Conservation (phyloP, 345 rosid genomes). For the Diplotaxis tenuifolia region DNA sequence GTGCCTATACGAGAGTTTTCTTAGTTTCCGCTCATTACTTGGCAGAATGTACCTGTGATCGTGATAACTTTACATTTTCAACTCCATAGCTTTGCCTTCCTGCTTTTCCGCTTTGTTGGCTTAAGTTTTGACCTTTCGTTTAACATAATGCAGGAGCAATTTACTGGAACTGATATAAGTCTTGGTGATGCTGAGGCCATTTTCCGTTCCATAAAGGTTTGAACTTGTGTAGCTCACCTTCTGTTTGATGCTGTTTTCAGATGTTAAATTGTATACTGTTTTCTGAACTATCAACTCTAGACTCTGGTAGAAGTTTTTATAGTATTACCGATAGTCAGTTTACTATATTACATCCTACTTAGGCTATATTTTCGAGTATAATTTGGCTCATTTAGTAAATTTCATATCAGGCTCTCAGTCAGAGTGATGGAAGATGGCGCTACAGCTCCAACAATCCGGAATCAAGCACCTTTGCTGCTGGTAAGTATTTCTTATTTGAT, state of each 20-base stretch:
- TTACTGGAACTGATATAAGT: conserved; percentile 50
- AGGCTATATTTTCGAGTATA: not conserved
- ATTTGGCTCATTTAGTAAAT: conserved; percentile 24
- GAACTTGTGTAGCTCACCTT: conserved; percentile 29
- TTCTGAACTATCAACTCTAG: not conserved
- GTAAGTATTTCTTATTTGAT: conserved; percentile 41
- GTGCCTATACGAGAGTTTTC: not conserved
- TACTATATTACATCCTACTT: not conserved
- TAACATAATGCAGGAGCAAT: conserved; percentile 55
- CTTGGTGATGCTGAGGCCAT: conserved; percentile 68
- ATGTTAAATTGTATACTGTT: conserved; percentile 14
- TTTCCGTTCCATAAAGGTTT: conserved; percentile 83
- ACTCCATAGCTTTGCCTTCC: not conserved
- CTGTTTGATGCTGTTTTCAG: conserved; percentile 2
- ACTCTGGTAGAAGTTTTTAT: not conserved
- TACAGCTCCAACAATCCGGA: conserved; percentile 71
- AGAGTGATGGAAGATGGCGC: conserved; percentile 95
- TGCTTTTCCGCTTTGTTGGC: not conserved
- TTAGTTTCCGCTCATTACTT: not conserved
- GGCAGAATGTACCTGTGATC: not conserved
- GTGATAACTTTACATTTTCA: not conserved
- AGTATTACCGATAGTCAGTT: not conserved
- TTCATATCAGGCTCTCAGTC: conserved; percentile 74
- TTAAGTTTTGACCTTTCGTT: conserved; percentile 5
- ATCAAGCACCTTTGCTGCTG: conserved; percentile 89